Base-by-base conservation (phyloP, 805 yeast genomes). In the Zygosaccharomyces siamensis region DNA sequence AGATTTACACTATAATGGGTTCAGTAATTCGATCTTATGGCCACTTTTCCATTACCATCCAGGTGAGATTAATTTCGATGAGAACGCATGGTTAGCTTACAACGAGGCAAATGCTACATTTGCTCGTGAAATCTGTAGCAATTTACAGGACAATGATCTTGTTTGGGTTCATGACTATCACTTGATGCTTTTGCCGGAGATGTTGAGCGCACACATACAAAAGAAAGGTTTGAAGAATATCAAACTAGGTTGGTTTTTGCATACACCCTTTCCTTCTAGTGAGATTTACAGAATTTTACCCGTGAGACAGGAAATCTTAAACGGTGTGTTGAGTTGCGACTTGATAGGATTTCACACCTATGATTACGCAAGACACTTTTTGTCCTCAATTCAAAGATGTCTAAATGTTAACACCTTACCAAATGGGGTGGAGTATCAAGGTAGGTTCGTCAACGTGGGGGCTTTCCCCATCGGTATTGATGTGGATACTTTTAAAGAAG, bases 401-500 rank as follows among this genome's bases (percentile, higher is more conserved):
- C 76, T 93, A 46, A 78, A 86, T 52, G 80, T 89, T 6, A 84
- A 83, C 44, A 89, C 97, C 0, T 74, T 86, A 52, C 99, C 99
- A 3, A 90, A 89, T 55, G 96, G 97, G 16, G 86, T 93, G 16
- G 84, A 84, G 53, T 88, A 77, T 63, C 73, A 81, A 39, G 86
- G 88, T 26, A 73, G 92, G 45, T 79, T 80, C 51, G 92, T 93
- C 40, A 80, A 81, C 26, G 89, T 93, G 31, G 97, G 97, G 21
- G 97, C 98, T 0, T 92, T 90, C 77, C 99, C 99, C n/a, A 93
- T 93, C 57, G 99, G 99, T 49, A 93, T 93, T 51, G 99, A 93
- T 63, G 96, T 89, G 20, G 96, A 89, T 50, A 88, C 87, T 57
- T 93, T 93, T 66, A 71, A 84, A 12, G 86, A 82, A 20, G 98